These are phyloP conservation scores for Suillus alpinus DNA, from an alignment of 768 basidiomycete species.

Conservation along the genomic window DNA sequence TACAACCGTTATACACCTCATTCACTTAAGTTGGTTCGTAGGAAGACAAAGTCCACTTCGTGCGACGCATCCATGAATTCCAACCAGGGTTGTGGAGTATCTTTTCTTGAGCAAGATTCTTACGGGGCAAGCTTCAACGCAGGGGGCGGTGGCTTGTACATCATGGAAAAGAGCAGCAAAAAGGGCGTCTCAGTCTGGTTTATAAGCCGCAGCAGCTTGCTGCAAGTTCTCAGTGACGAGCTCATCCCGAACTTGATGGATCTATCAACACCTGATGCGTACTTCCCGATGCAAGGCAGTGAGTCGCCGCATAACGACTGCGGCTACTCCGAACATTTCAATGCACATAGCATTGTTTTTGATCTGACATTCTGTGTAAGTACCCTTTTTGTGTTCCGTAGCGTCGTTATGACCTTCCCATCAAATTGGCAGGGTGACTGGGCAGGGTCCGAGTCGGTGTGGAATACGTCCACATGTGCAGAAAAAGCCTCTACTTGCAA, in stretches of 20 bases:
- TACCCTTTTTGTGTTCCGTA: slow-evolving; percentile 2
- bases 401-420: background rate
- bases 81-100: slow-evolving; percentile 64
- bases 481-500: slow-evolving; percentile 30
- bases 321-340: slow-evolving; percentile 51
- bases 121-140: slow-evolving; percentile 50
- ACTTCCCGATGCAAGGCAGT: slow-evolving; percentile 40
- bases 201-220: slow-evolving; percentile 51
- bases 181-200: slow-evolving; percentile 58
- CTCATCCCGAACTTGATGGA: background rate
- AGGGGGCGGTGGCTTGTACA: slow-evolving; percentile 60
- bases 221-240: background rate
- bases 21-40: slow-evolving; percentile 15
- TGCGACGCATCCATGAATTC: slow-evolving; percentile 50
- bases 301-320: slow-evolving; percentile 29
- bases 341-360: slow-evolving; percentile 52
- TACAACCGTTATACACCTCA: background rate
- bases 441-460: slow-evolving; percentile 40
- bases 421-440: slow-evolving; percentile 44
- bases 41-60: slow-evolving; percentile 38
- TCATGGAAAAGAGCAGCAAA: slow-evolving; percentile 38
- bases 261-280: slow-evolving; percentile 39
- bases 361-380: slow-evolving; percentile 63
- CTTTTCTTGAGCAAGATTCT: slow-evolving; percentile 35
- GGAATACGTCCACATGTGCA: slow-evolving; percentile 40